Evolutionary conservation across 441 rosid genomes (phyloP).

Genomic region (Daphne laureola): DNA sequence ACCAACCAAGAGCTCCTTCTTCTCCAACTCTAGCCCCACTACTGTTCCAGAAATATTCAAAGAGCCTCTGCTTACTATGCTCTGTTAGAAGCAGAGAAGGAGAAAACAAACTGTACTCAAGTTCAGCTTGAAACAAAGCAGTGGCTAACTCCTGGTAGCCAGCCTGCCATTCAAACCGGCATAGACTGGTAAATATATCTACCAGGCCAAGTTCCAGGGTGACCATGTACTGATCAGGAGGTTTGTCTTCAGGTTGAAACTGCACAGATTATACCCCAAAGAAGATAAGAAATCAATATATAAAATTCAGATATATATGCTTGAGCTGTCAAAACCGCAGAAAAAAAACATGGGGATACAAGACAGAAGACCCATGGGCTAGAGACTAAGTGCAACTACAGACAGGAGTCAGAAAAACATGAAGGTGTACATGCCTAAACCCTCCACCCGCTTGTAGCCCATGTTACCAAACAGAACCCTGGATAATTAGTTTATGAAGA

Average conservation of each 20-base stretch:
- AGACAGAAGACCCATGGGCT: too few relatives aligned
- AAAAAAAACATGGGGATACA: not conserved
- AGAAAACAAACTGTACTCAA: slow-evolving; percentile 78
- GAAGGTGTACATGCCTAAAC: too few relatives aligned
- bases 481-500: too few relatives aligned
- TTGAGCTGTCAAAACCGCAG: not conserved
- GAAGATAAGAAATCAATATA: slow-evolving; percentile 3
- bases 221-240: slow-evolving; percentile 37
- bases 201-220: slow-evolving; percentile 77
- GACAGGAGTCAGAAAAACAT: too few relatives aligned
- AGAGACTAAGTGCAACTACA: too few relatives aligned
- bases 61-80: slow-evolving; percentile 72
- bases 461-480: too few relatives aligned
- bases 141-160: slow-evolving; percentile 87
- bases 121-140: slow-evolving; percentile 84
- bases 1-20: slow-evolving; percentile 91
- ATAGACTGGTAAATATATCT: slow-evolving; percentile 76
- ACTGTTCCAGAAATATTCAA: slow-evolving; percentile 92
- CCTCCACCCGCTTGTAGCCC: too few relatives aligned
- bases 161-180: slow-evolving; percentile 93
- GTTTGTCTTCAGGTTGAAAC: slow-evolving; percentile 40
- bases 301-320: slow-evolving; percentile 9
- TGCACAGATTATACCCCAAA: slow-evolving; percentile 30
- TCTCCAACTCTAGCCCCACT: slow-evolving; percentile 87
- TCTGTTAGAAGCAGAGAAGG: slow-evolving; percentile 68